phyloP scores from a whole-genome alignment of 202 grass and related monocot species.

The Zizania palustris region DNA sequence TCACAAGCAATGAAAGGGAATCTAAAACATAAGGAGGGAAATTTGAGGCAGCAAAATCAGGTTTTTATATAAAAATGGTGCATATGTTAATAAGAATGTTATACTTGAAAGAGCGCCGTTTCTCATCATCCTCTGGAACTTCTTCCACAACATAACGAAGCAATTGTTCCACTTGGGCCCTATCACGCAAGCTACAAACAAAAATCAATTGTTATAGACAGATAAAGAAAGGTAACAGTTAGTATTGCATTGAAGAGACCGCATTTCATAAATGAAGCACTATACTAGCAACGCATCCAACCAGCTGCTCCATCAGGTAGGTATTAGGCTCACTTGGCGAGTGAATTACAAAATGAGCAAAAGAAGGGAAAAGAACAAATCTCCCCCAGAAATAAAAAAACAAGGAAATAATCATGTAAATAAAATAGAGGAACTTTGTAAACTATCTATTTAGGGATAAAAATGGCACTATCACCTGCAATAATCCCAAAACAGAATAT shows the following conservation, averaged over 20 bases:
- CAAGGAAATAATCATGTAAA: slow-evolving; percentile 3
- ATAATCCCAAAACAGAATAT: slow-evolving; percentile 1
- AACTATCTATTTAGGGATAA: not conserved
- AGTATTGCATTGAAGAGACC: slow-evolving; percentile 16
- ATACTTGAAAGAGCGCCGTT: slow-evolving; percentile 75
- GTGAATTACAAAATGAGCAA: not conserved
- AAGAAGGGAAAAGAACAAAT: not conserved
- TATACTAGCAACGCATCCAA: not conserved
- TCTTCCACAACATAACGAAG: slow-evolving; percentile 85
- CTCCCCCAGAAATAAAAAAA: not conserved
- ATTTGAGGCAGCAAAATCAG: no score
- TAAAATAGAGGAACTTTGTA: not conserved
- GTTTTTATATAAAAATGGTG: no score
- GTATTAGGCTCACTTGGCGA: not conserved
- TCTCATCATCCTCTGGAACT: slow-evolving; percentile 70
- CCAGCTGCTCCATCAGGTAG: not conserved
- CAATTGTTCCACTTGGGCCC: slow-evolving; percentile 76
- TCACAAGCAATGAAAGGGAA: slow-evolving; percentile 91
- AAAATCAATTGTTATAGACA: slow-evolving; percentile 35
- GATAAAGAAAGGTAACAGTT: not conserved
- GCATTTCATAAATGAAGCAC: not conserved
- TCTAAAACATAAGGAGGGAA: not conserved
- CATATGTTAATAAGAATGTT: not conserved
- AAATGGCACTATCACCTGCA: slow-evolving; percentile 15
- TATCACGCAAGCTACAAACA: slow-evolving; percentile 70